Base-by-base conservation (phyloP, 2,329 filamentous ascomycete genomes). In the Neonectria faginata region DNA sequence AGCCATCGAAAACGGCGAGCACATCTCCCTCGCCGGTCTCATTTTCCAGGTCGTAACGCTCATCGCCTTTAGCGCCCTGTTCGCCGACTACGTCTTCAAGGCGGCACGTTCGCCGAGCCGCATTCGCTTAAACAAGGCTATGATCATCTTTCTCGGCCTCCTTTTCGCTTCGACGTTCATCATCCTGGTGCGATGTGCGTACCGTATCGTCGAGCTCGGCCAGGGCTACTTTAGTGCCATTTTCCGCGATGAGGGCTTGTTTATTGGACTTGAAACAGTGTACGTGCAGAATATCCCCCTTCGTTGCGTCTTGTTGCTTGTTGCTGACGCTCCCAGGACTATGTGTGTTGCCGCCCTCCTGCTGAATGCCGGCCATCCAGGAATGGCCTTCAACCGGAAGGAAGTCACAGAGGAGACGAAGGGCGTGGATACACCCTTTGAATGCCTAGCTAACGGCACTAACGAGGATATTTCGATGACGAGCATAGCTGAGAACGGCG, bases 141-240 rank as follows among this genome's bases (percentile, higher is more conserved):
- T 87, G 71, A 76, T 77, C 44, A 77, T 79, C 12, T 89, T 89
- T 68, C 70, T 87, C n/a, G 48, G 71, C 20, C 84, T 83, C 25
- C 76, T 88, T 11, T 75, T 79, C 1, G 71, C 86, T 3, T 82
- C 86, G 1, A 88, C 86, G 3, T 48, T 89, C 7, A 82, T 83
- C 56, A 85, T 90, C 66, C 82, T 89, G 55, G 81, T 86, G 8
- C 80, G 88, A 25, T 88, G 84, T 53, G 81, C 85, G 29, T 90
- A 88, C 70, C 83, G 88, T 48, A 85, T 89, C 31, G 84, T 83
- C 0, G 88, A 90, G 77, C 73, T 90, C 61, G 82, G 81, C 48
- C 80, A 85, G 31, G 87, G 88, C 2, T 90, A 86, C 78, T 74
- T 72, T 36, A 73, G 72, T 54, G 66, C 59, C 16, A 58, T 72